Evolutionary conservation across 805 yeast species (phyloP), one percentile per base, ranked within the genome.

Genomic region (Candida silvicultrix): DNA sequence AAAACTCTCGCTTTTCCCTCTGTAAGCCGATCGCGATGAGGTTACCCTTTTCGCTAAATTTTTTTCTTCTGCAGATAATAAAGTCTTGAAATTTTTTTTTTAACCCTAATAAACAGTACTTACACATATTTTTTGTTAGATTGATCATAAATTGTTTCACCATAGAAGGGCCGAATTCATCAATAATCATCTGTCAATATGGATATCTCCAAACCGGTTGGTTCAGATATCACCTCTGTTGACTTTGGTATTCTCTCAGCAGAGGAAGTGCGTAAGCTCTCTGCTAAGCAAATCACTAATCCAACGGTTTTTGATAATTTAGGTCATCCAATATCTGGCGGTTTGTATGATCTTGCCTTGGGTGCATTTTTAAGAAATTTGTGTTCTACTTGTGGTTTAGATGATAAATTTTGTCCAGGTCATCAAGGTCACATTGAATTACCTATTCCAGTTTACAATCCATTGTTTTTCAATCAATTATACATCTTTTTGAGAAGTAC

Each of bases 361-460:
- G 99, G 99, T 54, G 98, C 99, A 0, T 94, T 89, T 60, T 71
- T 89, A 51, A 77, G 83, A 60, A 88, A 92, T 64, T 74, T 86
- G 48, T 69, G 99, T 78, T 77, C 94, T 20, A 92, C 98, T 1
- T 94, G 99, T 77, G 97, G 98, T 18, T 73, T 92, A 51, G 96
- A 90, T 63, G 97, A 92, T 56, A 81, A 85, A 61, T 83, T 80
- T 57, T 94, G 99, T 71, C 97, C 97, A 4, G 99, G 99, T 41
- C 99, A 94, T 66, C 89, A 89, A 66, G 99, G 99, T 50, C 99
- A 94, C 66, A 89, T 94, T 52, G 97, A 92, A 64, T 75, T 94
- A 52, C 99, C 99, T 6, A 83, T 89, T 38, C 96, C 98, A 4
- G 95, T 88, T 39, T 94, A 89, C 73, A 92, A 89, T 63, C 98